phyloP scores from a whole-genome alignment of 345 rosid genomes.

The Eutrema heterophyllum region DNA sequence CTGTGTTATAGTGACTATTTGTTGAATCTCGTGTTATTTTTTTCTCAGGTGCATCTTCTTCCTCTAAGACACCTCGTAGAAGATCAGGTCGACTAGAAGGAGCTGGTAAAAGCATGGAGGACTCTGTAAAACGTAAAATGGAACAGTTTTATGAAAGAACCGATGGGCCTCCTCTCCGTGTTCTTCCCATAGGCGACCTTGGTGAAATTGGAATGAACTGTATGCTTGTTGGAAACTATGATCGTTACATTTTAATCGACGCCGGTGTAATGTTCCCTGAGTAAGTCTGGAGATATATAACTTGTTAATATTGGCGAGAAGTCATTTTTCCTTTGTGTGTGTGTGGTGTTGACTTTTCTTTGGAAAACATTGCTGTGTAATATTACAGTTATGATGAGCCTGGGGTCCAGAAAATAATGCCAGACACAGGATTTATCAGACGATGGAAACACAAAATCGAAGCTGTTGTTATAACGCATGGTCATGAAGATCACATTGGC shows the following conservation, averaged over 20 bases:
- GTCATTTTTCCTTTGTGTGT: not conserved
- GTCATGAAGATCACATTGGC: conserved; percentile 99
- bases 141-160: conserved; percentile 93
- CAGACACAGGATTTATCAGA: conserved; percentile 93
- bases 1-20: conserved; percentile 6
- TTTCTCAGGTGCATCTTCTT: conserved; percentile 36
- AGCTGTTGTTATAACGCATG: conserved; percentile 95
- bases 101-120: conserved; percentile 89
- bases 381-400: conserved; percentile 80
- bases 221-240: conserved; percentile 96
- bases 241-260: conserved; percentile 88
- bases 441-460: conserved; percentile 96
- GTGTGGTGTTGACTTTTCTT: conserved; percentile 11
- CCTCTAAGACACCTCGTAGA: conserved; percentile 50
- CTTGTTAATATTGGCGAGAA: not conserved
- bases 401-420: conserved; percentile 90
- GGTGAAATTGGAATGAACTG: conserved; percentile 99
- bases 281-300: conserved; percentile 44
- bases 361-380: not conserved
- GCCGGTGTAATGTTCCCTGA: conserved; percentile 99
- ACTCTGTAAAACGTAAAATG: conserved; percentile 92
- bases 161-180: conserved; percentile 89
- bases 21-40: not conserved
- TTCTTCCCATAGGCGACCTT: conserved; percentile 93
- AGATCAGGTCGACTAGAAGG: conserved; percentile 67